Evolutionary conservation across 345 rosid genomes (phyloP).

Genomic region (Populus deltoides): DNA sequence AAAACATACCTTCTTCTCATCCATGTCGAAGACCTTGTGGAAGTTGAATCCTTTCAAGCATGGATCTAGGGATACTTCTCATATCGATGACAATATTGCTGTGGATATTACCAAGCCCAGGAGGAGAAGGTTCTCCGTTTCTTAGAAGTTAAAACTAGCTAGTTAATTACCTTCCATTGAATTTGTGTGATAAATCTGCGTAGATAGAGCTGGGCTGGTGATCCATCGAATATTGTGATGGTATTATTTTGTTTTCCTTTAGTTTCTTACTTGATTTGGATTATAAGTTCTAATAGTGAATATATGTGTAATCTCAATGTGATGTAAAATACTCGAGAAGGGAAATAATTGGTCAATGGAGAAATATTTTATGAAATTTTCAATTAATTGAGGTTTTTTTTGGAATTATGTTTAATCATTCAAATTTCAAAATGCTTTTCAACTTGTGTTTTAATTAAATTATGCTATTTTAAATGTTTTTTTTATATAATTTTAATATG

Average conservation of each 20-base stretch:
- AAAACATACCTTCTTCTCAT: constrained; percentile 61
- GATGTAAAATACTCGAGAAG: background rate
- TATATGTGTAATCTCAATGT: background rate
- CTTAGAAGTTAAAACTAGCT: constrained; percentile 27
- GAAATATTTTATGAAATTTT: background rate
- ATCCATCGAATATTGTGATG: background rate
- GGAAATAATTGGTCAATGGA: background rate
- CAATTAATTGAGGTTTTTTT: background rate
- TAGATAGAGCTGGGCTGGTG: background rate
- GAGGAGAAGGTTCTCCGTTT: constrained; percentile 87
- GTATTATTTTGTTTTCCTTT: background rate
- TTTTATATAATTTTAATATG: no score
- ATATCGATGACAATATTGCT: constrained; percentile 51
- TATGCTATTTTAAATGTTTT: no score
- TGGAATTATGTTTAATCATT: background rate
- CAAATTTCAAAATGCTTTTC: no score
- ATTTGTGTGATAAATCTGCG: background rate
- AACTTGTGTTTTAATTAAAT: no score
- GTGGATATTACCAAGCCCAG: constrained; percentile 77
- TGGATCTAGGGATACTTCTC: constrained; percentile 84
- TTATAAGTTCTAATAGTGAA: background rate
- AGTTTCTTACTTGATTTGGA: background rate
- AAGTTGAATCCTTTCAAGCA: constrained; percentile 80
- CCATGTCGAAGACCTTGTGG: constrained; percentile 81
- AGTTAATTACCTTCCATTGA: background rate